Base-by-base conservation (phyloP, 352 stramenopile genomes). In the Blastocystis sp. region DNA sequence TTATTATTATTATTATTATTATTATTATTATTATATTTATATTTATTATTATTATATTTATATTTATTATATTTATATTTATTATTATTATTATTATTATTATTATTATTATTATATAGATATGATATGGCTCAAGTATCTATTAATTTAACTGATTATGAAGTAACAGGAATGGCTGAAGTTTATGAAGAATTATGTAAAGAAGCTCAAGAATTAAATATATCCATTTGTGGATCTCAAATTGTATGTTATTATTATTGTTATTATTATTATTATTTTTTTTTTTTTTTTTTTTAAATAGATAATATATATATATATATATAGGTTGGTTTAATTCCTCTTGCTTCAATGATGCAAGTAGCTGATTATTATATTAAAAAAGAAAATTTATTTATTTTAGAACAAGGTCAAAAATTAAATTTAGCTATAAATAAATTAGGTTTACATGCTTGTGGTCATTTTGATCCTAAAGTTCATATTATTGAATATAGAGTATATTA, bases 281-380 rank as follows among this genome's bases (percentile, higher is more conserved):
- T n/a, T n/a, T n/a, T n/a, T n/a, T n/a, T n/a, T n/a, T n/a, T n/a
- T n/a, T n/a, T n/a, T n/a, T n/a, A n/a, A n/a, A n/a, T n/a, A n/a
- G n/a, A n/a, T n/a, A n/a, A n/a, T n/a, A n/a, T n/a, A n/a, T n/a
- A n/a, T n/a, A n/a, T n/a, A n/a, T n/a, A n/a, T n/a, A n/a, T n/a
- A n/a, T n/a, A n/a, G n/a, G n/a, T n/a, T n/a, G 65, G 65, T 23
- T 56, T 69, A 34, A 46, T 69, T 16, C 55, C 55, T 33, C 52
- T 69, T 21, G 36, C 68, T 13, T 64, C 39, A 4, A 59, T 69
- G 41, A 42, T 69, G 23, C 24, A 69, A 30, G 65, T 68, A 27
- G 56, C 65, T 33, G 58, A 69, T 16, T 69, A 65, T 52, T 69
- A 69, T 48, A 69, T 69, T 25, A 34, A 69, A 33, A 69, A 69